Percentiles rank a stretch among this genome's conserved stretches.
phyloP scores from a whole-genome alignment of 1,139 yeast genomes.

The Pichia cactophila region DNA sequence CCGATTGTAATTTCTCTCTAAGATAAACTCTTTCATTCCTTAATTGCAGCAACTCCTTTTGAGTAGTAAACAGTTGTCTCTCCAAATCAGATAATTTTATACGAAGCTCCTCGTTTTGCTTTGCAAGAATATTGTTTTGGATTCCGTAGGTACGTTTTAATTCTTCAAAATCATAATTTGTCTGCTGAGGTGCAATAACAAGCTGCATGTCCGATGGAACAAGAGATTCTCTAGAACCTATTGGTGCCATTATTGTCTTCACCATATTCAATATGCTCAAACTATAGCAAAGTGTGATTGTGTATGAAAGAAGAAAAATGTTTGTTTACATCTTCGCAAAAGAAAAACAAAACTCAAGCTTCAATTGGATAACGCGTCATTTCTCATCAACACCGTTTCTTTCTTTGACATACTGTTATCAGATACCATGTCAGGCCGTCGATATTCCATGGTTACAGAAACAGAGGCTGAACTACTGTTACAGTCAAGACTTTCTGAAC shows the following conservation, averaged over 20 bases:
- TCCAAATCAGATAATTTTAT: constrained; percentile 46
- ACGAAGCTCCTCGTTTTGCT: constrained; percentile 45
- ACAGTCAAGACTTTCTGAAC: constrained; percentile 44
- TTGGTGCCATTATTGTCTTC: constrained; percentile 4
- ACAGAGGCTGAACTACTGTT: constrained; percentile 16
- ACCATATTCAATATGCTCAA: constrained; percentile 2
- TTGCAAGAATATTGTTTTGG: constrained; percentile 51
- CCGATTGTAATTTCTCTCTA: constrained; percentile 29
- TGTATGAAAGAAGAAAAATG: not conserved
- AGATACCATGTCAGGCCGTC: constrained; percentile 7
- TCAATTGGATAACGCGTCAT: not conserved
- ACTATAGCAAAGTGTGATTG: not conserved
- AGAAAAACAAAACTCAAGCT: not conserved
- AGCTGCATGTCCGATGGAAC: constrained; percentile 5
- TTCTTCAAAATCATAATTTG: constrained; percentile 5
- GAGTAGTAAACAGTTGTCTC: constrained; percentile 36
- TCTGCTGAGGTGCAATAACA: constrained; percentile 1
- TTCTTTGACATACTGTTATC: too few species aligned
- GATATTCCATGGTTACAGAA: constrained; percentile 13
- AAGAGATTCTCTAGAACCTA: constrained; percentile 4
- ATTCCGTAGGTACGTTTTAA: constrained; percentile 26
- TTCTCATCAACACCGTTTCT: not conserved
- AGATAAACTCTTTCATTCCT: constrained; percentile 29
- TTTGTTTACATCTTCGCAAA: not conserved
- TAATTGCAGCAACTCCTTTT: constrained; percentile 39